Evolutionary conservation across 2,329 filamentous ascomycete genomes (phyloP), one percentile per base, ranked within the genome.

Genomic region (Paecilomyces sp.): DNA sequence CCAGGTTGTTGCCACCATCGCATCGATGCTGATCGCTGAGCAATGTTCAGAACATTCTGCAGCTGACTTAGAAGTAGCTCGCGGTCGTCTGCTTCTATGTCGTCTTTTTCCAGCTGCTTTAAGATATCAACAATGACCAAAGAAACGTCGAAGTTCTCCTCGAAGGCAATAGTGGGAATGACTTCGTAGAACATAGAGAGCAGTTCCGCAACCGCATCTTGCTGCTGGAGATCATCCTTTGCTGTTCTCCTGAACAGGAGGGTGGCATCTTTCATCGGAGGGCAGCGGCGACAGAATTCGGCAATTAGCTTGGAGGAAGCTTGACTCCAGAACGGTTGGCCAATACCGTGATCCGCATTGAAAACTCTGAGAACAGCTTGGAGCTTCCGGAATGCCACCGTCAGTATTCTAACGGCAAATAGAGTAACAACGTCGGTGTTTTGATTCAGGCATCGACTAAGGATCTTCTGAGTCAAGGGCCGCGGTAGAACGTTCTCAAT

Each of bases 61-160:
- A 97, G 78, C 73, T 96, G 90, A 67, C 92, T 84, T 9, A 89
- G 73, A 24, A 85, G 79, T 54, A 92, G 77, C 1, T 81, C 80
- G 56, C 80, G 74, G 54, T 84, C 79, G 51, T 82, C 79, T 2
- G 79, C 74, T 15, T 81, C 77, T 15, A 71, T 50, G 13, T 66
- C 67, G 0, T 64, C 57, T 13, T 81, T 74, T 52, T 88, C 84
- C 9, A 91, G 74, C 33, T 81, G 81, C 59, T 83, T 80, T 54
- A 97, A 77, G 1, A 87, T 83, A 60, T 86, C 84, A 7, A 88
- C 86, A 15, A 99, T 81, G 22, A 89, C 82, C 0, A 88, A 79
- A 0, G 93, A 94, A 3, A 96, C 88, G 69, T 97, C 94, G 68
- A 97, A 94, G 64, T 89, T 94, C 66, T 92, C 89, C 64, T 88